phyloP scores from a whole-genome alignment of 768 basidiomycete species.

The Guyanaporus albipodus region DNA sequence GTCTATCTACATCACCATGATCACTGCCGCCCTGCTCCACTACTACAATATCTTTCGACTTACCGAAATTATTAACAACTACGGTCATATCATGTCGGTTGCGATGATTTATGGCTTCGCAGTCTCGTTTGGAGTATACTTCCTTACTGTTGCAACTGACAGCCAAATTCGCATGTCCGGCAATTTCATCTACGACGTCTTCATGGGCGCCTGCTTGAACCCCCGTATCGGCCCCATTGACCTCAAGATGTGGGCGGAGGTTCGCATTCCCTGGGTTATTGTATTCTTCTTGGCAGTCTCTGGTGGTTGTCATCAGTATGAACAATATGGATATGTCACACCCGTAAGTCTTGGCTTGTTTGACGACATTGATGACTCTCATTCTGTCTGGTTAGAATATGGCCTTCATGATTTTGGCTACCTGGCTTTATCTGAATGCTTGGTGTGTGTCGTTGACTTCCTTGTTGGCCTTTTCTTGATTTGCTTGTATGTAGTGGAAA shows the following conservation, averaged over 20 bases:
- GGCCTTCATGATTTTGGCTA: conserved; percentile 94
- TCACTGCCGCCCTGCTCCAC: conserved; percentile 72
- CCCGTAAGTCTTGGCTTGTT: conserved; percentile 49
- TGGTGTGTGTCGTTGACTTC: conserved; percentile 47
- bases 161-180: conserved; percentile 92
- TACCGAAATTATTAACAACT: conserved; percentile 93
- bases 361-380: background rate
- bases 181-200: conserved; percentile 90
- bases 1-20: conserved; percentile 79
- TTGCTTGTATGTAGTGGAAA: conserved; percentile 54
- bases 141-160: conserved; percentile 70
- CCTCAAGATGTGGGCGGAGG: conserved; percentile 98
- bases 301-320: conserved; percentile 94
- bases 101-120: conserved; percentile 89
- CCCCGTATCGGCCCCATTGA: conserved; percentile 89
- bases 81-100: conserved; percentile 93
- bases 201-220: conserved; percentile 95
- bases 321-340: conserved; percentile 85
- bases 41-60: conserved; percentile 81
- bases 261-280: conserved; percentile 95
- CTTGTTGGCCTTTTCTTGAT: background rate
- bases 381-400: conserved; percentile 61
- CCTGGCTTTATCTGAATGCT: conserved; percentile 94
- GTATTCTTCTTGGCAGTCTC: conserved; percentile 92
- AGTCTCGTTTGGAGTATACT: conserved; percentile 77